These are phyloP conservation scores for Turnera subulata DNA, from an alignment of 345 rosid genomes.

Conservation along the genomic window DNA sequence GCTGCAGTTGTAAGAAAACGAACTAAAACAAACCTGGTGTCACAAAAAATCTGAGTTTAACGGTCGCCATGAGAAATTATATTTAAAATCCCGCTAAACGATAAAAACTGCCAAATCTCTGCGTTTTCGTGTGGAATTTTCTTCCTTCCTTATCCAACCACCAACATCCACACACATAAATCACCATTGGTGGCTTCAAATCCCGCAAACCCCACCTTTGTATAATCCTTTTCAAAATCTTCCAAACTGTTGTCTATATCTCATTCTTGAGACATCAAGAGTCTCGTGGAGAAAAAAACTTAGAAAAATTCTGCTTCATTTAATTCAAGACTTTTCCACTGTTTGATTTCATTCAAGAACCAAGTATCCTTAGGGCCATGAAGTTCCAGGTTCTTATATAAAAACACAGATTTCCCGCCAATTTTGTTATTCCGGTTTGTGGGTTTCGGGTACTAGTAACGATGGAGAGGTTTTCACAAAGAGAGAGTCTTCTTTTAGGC, in stretches of 20 bases:
- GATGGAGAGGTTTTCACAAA: conserved; percentile 33
- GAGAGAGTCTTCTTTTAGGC: conserved; percentile 36
- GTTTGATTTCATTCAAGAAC: background rate
- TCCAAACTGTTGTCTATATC: background rate
- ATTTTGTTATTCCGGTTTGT: background rate
- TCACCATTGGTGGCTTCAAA: conserved; percentile 32
- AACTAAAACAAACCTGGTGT: background rate
- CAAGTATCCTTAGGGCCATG: background rate
- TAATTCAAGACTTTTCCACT: background rate
- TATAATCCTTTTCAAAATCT: conserved; percentile 15
- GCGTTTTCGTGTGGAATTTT: conserved; percentile 15
- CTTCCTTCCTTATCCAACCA: conserved; percentile 14
- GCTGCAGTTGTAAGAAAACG: background rate
- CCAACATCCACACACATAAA: conserved; percentile 10
- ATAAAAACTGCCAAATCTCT: conserved; percentile 13
- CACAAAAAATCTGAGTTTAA: conserved; percentile 15
- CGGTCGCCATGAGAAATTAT: conserved; percentile 13
- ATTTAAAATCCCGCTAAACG: background rate
- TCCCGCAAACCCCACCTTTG: conserved; percentile 11
- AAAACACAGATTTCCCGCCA: no score
- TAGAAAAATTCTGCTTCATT: background rate
- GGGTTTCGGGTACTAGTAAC: background rate
- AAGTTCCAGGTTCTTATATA: conserved; percentile 16
- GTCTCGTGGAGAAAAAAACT: background rate
- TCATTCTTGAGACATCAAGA: background rate